phyloP scores from a whole-genome alignment of 805 yeast genomes.

The Suhomyces sp. region DNA sequence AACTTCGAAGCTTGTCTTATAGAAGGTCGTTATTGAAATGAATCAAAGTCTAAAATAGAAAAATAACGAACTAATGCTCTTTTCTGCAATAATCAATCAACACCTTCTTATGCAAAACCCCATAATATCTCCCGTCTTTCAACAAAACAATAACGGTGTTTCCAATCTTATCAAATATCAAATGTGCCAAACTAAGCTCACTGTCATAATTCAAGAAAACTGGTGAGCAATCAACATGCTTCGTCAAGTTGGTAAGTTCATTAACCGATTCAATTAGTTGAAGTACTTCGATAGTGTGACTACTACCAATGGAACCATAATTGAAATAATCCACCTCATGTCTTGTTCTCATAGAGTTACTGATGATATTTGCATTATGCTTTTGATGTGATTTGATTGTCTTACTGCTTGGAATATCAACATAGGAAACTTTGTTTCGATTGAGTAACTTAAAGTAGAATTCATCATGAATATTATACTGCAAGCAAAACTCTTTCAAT shows the following conservation, averaged over 20 bases:
- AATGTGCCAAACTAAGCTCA: constrained; percentile 50
- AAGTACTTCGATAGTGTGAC: constrained; percentile 6
- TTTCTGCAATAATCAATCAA: constrained; percentile 45
- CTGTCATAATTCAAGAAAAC: constrained; percentile 47
- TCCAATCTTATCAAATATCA: constrained; percentile 53
- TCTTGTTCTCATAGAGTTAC: not conserved
- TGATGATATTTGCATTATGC: constrained; percentile 4
- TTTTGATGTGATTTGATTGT: constrained; percentile 1
- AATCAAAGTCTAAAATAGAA: not conserved
- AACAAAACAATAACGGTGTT: constrained; percentile 47
- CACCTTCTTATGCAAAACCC: constrained; percentile 53
- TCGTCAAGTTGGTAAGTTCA: constrained; percentile 39
- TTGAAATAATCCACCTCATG: constrained; percentile 23
- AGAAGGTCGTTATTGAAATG: not conserved
- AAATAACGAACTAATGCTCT: constrained; percentile 1
- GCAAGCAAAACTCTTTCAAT: constrained; percentile 27
- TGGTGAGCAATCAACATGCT: constrained; percentile 46
- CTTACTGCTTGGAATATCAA: not conserved
- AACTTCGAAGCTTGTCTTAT: not conserved
- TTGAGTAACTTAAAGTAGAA: constrained; percentile 27
- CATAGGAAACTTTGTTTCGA: not conserved
- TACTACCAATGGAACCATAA: constrained; percentile 17
- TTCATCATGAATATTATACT: constrained; percentile 27
- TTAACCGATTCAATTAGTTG: constrained; percentile 17
- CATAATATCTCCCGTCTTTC: constrained; percentile 47